Evolutionary conservation across 768 basidiomycete species (phyloP), one percentile per base, ranked within the genome.

Genomic region (Termitomyces sp.): DNA sequence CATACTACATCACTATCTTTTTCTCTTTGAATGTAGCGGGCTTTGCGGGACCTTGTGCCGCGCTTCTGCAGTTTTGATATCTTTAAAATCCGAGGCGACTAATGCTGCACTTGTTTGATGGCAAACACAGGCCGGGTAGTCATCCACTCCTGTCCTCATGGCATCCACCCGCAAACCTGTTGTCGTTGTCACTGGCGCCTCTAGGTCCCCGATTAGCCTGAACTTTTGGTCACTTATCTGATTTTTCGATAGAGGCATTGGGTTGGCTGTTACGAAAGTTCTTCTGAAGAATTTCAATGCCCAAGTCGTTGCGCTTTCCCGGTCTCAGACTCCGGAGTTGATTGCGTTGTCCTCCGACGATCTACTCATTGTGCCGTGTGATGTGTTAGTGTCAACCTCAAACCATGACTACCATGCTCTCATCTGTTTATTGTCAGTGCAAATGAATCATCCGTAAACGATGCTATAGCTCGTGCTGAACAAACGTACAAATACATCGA

Each of bases 141-240:
- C 33, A 15, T 15, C 15, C 13, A 12, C n/a, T 44, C 2, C 39
- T 10, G 16, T 31, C 29, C 23, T 15, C 38, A 51, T 51, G 50
- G 10, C 18, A 20, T 40, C 39, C 1, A 7, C 46, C 33, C 58
- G 63, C 42, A 78, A 73, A 56, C 84, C 86, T 5, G 82, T 89
- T 50, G 76, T 94, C 31, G 67, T 94, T 52, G 77, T 96, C 60
- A 91, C 94, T 54, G 94, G 95, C 51, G 94, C 90, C 18, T 94
- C 90, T 51, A 91, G 79, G 88, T 89, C 59, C 56, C 31, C 49
- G 10, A 56, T 38, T 35, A 11, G 20, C 23, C 36, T 47, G n/a
- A 12, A 3, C 15, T 31, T 27, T 56, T 39, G 41, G 15, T 23
- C 7, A 31, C 47, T 53, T 35, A 40, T 36, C 39, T 57, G 35